Percentiles rank a stretch among this genome's conserved stretches.
Evolutionary conservation across 1,139 yeast genomes (phyloP).

Genomic region (Zygotorulaspora mrakii): DNA sequence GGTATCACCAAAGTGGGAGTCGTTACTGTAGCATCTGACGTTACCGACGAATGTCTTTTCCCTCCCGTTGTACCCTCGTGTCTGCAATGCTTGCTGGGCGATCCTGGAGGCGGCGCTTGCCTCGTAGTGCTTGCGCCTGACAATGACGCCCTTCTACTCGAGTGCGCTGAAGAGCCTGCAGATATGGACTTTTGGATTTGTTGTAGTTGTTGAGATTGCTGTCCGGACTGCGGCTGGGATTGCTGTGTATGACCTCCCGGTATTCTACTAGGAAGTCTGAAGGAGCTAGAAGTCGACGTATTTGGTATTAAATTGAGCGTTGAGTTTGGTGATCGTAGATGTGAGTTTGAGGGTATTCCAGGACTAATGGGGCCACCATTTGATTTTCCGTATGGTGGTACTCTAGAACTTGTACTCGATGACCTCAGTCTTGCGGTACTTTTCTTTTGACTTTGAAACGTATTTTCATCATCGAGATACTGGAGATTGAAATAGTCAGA

Average conservation of each 20-base stretch:
- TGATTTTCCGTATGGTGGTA: slow-evolving; percentile 11
- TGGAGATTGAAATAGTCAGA: slow-evolving; percentile 16
- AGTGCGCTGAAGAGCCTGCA: slow-evolving; percentile 16
- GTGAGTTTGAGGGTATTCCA: slow-evolving; percentile 10
- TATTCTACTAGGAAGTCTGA: slow-evolving; percentile 15
- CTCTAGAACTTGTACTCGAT: slow-evolving; percentile 13
- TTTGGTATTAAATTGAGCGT: slow-evolving; percentile 13
- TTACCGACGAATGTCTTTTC: slow-evolving; percentile 13
- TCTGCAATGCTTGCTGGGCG: slow-evolving; percentile 15
- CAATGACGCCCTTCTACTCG: slow-evolving; percentile 19
- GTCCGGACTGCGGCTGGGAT: slow-evolving; percentile 3
- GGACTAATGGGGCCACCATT: slow-evolving; percentile 14
- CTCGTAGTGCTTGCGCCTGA: slow-evolving; percentile 9
- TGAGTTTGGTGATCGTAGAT: slow-evolving; percentile 15
- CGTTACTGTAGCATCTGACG: slow-evolving; percentile 14
- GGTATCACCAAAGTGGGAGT: slow-evolving; percentile 27
- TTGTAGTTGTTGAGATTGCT: too few species aligned
- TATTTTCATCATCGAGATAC: slow-evolving; percentile 10
- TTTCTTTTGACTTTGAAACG: slow-evolving; percentile 10
- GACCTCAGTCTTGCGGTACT: slow-evolving; percentile 12
- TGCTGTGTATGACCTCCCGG: slow-evolving; percentile 10
- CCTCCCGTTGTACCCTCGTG: slow-evolving; percentile 7
- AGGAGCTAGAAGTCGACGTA: slow-evolving; percentile 13
- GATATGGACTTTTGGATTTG: slow-evolving; percentile 8
- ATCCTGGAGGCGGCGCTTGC: slow-evolving; percentile 11